Evolutionary conservation across 768 basidiomycete genomes (phyloP).

Genomic region (Rhodotorula paludigena): DNA sequence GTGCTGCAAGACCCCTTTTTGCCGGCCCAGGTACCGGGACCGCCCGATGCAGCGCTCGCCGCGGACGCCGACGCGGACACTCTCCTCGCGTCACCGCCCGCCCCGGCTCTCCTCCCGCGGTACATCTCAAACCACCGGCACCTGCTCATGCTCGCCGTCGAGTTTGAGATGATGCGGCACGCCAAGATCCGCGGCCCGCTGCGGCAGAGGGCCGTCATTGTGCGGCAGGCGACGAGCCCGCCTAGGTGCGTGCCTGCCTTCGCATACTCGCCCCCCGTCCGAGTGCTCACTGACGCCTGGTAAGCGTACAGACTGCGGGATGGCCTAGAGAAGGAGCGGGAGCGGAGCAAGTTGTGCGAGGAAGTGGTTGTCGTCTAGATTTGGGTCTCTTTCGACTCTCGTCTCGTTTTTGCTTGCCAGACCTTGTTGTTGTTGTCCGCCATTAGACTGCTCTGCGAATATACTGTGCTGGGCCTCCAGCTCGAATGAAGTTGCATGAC

Average conservation of each 20-base stretch:
- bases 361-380: not conserved
- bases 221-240: slow-evolving; percentile 10
- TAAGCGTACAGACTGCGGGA: no score
- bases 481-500: no score
- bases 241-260: no score
- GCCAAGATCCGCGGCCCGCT: slow-evolving; percentile 37
- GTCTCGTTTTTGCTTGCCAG: not conserved
- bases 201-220: slow-evolving; percentile 28
- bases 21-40: not conserved
- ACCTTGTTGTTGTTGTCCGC: not conserved
- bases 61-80: not conserved
- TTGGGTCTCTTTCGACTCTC: not conserved
- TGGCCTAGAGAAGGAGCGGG: not conserved
- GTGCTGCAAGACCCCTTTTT: not conserved
- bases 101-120: no score
- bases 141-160: slow-evolving; percentile 36
- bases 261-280: no score
- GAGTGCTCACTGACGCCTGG: no score
- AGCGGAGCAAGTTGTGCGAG: not conserved
- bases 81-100: no score
- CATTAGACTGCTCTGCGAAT: not conserved
- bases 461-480: no score
- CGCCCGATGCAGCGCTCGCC: not conserved
- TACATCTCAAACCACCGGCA: slow-evolving; percentile 37
- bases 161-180: slow-evolving; percentile 37